Evolutionary conservation across 352 stramenopile species (phyloP).

Genomic region (Vaucheria bursata): DNA sequence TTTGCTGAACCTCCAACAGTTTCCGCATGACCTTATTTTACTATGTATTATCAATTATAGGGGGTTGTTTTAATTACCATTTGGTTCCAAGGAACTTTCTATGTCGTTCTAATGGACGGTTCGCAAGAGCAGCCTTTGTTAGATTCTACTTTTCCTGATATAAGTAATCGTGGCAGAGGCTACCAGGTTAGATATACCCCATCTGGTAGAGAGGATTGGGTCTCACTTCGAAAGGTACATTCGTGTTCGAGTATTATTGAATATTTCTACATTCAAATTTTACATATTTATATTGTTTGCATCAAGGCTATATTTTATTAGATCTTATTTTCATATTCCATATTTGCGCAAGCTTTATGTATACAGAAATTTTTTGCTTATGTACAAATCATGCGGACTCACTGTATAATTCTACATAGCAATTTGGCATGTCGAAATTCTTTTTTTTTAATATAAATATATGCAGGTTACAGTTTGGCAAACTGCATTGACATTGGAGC

Average conservation of each 20-base stretch:
- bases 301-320: background rate
- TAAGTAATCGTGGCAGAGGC: constrained; percentile 54
- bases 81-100: constrained; percentile 80
- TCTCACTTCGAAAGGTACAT: constrained; percentile 49
- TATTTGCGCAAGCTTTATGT: background rate
- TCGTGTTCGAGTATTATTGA: background rate
- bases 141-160: constrained; percentile 82
- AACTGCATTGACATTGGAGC: too few species aligned
- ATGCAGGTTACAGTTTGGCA: too few species aligned
- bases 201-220: constrained; percentile 49
- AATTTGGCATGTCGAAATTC: too few species aligned
- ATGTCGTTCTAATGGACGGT: constrained; percentile 73
- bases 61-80: constrained; percentile 78
- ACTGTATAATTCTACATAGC: background rate
- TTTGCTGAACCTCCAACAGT: too few species aligned
- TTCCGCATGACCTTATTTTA: too few species aligned
- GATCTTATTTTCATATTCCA: background rate
- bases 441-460: too few species aligned
- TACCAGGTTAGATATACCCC: constrained; percentile 53
- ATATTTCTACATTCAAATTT: background rate
- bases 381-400: background rate
- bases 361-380: constrained; percentile 44
- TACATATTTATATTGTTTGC: background rate
- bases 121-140: constrained; percentile 78
- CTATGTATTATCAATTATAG: too few species aligned